Evolutionary conservation across 257 asterid genomes (phyloP), one percentile per base, ranked within the genome.

Genomic region (Knoxia roxburghii): DNA sequence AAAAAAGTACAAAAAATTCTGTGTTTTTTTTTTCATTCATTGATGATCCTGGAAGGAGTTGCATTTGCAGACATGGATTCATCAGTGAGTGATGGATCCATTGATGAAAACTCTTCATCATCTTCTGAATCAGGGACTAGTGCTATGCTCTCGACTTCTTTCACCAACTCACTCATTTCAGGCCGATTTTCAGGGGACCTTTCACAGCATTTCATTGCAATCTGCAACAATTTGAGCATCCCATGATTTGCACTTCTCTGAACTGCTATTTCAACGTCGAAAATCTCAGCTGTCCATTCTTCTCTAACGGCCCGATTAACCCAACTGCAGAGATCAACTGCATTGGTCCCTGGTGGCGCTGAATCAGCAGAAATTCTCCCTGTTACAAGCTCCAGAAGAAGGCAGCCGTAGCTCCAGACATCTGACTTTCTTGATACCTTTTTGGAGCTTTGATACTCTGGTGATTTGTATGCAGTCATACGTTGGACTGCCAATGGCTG

Each of bases 221-320:
- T 77, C 70, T 83, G 89, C 85, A 84, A 64, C 73, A 87, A 69
- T 67, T 72, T 77, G 65, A 90, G 62, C 97, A 87, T 86, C 63
- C 83, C 94, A 56, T 80, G 75, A 74, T 78, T 83, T 30, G 95
- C 90, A 1, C 86, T 82, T 70, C 85, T 86, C 67, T 81, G 87
- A 61, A 76, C 84, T 56, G 90, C 82, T 4, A 90, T 83, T 81
- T 90, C 97, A 13, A 81, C 76, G 43, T 90, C 97, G 15, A 90
- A 90, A 8, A 90, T 84, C 90, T 90, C 97, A 33, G 95, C 96
- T 33, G 97, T 87, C 97, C 97, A 90, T 61, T 90, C 97, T 78
- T 90, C 97, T 61, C 97, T 78, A 55, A 90, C 92, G 6, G 96
- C 96, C 2, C 95, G 80, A 43, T 90, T 77, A 39, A 81, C 97